Conservation (phyloP, 75 land plant species). For the Cupressus sempervirens region DNA sequence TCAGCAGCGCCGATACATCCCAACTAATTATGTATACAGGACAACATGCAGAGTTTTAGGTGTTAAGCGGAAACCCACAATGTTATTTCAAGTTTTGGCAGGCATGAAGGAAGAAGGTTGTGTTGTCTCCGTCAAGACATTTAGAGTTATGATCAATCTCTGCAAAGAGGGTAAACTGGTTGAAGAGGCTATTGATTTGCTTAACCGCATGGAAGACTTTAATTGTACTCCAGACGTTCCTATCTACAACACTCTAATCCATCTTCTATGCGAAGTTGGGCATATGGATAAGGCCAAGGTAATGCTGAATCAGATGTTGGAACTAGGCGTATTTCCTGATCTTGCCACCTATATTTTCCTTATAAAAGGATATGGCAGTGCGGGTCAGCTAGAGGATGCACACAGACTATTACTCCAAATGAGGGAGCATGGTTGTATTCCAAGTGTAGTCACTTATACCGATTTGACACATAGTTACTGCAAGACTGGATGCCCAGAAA, state of each 20-base stretch:
- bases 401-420: slow-evolving; percentile 47
- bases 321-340: slow-evolving; percentile 40
- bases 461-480: no score
- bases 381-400: slow-evolving; percentile 47
- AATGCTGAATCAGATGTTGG: slow-evolving; percentile 47
- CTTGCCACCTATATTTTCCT: slow-evolving; percentile 48
- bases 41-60: no score
- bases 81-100: slow-evolving; percentile 21
- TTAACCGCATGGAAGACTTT: slow-evolving; percentile 29
- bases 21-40: no score
- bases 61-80: slow-evolving; percentile 16
- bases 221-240: no score
- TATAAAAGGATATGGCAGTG: no score
- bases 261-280: slow-evolving; percentile 27
- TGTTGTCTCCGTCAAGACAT: slow-evolving; percentile 29
- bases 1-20: no score
- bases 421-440: slow-evolving; percentile 51
- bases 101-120: slow-evolving; percentile 22
- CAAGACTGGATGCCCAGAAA: no score
- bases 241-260: slow-evolving; percentile 52
- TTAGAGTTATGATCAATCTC: no score
- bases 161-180: slow-evolving; percentile 39
- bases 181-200: slow-evolving; percentile 34
- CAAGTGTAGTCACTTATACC: no score
- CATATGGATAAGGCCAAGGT: slow-evolving; percentile 20